Evolutionary conservation across 805 yeast genomes (phyloP), one percentile per base, ranked within the genome.

Genomic region (Lipomyces chichibuensis): DNA sequence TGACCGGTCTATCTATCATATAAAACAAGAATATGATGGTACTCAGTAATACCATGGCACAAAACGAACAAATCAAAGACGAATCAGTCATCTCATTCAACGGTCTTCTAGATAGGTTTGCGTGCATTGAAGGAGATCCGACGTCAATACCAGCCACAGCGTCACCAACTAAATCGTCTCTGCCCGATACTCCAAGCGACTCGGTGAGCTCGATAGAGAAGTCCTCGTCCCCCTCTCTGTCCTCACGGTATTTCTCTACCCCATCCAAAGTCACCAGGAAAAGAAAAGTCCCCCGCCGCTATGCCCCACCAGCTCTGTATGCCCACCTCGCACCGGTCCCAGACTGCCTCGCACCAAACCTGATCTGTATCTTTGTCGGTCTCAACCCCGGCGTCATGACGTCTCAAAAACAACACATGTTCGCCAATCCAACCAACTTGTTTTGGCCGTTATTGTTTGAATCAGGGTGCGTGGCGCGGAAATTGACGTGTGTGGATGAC

Each of bases 311-410:
- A 5, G 27, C 64, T 11, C 43, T 20, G n/a, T 72, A 72, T 53
- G 56, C 72, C 13, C 74, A 72, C 49, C 67, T 72, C 4, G 25
- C 58, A 1, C 67, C 70, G 17, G 69, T 73, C 23, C 62, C 60
- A 11, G 74, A 71, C 63, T 51, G 64, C 25, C 56, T 73, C 13
- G 72, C 54, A 8, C 74, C 76, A 0, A 75, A 74, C 5, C 72
- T 84, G 29, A 71, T 71, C 4, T 73, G 88, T 0, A 80, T 89
- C 2, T 89, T 89, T 71, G 81, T 89, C 2, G 95, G 95, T 0
- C 88, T 82, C 78, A 89, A 89, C 72, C 95, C 95, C 0, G 90
- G 93, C 2, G 76, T 86, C 3, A 82, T 81, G 72, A 87, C 92
- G 0, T 84, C 91, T 0, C 71, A 77, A 23, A 75, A 78, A 8